These are phyloP conservation scores for Ceratocystis destructans DNA, from an alignment of 2,329 filamentous ascomycete species.

Conservation along the genomic window DNA sequence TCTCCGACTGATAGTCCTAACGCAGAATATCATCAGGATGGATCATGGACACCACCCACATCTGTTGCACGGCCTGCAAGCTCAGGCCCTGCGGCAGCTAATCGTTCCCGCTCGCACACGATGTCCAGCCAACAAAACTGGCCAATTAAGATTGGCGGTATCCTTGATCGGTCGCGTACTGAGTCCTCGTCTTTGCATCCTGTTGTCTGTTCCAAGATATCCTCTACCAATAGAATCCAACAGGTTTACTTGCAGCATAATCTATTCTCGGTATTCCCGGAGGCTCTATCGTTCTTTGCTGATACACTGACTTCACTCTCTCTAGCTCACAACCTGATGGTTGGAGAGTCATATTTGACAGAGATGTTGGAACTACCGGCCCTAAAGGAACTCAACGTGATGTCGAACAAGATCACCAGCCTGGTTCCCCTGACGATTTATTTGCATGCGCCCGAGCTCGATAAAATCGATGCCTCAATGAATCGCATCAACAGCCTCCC, in stretches of 20 bases:
- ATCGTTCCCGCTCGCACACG: constrained; percentile 36
- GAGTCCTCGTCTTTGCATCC: constrained; percentile 47
- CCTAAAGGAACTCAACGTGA: constrained; percentile 63
- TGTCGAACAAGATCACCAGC: constrained; percentile 58
- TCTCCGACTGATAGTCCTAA: constrained; percentile 8
- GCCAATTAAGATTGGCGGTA: constrained; percentile 44
- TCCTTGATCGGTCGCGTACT: constrained; percentile 57
- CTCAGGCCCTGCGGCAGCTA: constrained; percentile 27
- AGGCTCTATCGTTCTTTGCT: constrained; percentile 56
- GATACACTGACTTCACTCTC: constrained; percentile 58
- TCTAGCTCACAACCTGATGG: constrained; percentile 60
- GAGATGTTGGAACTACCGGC: constrained; percentile 55
- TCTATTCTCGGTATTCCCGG: constrained; percentile 54
- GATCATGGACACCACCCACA: not conserved
- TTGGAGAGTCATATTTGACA: constrained; percentile 49
- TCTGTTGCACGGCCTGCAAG: not conserved
- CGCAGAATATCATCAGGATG: not conserved
- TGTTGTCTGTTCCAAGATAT: constrained; percentile 42
- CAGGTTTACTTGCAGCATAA: constrained; percentile 66
- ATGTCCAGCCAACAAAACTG: constrained; percentile 36
- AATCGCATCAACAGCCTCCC: constrained; percentile 69
- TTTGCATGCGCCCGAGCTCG: constrained; percentile 60
- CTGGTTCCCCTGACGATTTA: constrained; percentile 51
- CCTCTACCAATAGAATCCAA: constrained; percentile 37
- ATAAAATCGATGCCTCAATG: constrained; percentile 65